phyloP scores from a whole-genome alignment of 352 stramenopile species.

The Halophytophthora batemanensis region DNA sequence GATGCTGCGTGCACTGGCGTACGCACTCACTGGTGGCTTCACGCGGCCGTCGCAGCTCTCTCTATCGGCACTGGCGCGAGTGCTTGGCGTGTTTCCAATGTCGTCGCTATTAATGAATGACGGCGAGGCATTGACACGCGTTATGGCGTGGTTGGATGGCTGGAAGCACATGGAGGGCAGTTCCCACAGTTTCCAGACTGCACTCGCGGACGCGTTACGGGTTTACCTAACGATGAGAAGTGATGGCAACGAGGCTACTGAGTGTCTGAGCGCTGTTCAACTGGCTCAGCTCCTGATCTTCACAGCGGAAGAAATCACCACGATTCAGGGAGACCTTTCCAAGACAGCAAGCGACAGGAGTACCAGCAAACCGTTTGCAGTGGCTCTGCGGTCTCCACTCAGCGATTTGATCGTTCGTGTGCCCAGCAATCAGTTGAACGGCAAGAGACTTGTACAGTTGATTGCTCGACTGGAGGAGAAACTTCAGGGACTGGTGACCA shows the following conservation, averaged over 20 bases:
- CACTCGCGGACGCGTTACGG: conserved; percentile 17
- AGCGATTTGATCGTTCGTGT: conserved; percentile 5
- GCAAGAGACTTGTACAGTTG: conserved; percentile 29
- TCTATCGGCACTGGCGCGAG: conserved; percentile 38
- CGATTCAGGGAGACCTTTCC: background rate
- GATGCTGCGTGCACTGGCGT: conserved; percentile 41
- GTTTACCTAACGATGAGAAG: conserved; percentile 10
- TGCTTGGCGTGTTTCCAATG: conserved; percentile 53
- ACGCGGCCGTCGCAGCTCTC: conserved; percentile 28
- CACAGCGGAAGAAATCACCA: conserved; percentile 18
- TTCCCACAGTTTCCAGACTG: conserved; percentile 7
- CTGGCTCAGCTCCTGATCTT: conserved; percentile 49
- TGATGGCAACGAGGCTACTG: background rate
- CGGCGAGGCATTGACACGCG: conserved; percentile 23
- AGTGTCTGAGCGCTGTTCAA: conserved; percentile 25
- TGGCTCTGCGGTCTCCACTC: conserved; percentile 9
- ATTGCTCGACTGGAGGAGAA: conserved; percentile 41
- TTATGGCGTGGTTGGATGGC: conserved; percentile 32
- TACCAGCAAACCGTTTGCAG: background rate
- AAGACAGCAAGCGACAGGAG: conserved; percentile 1
- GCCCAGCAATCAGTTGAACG: conserved; percentile 10
- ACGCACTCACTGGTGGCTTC: conserved; percentile 60
- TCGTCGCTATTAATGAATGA: conserved; percentile 25
- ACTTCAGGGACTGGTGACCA: conserved; percentile 21
- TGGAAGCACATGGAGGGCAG: background rate